phyloP scores from a whole-genome alignment of 2,329 filamentous ascomycete genomes.

The Neoarthrinium moseri region DNA sequence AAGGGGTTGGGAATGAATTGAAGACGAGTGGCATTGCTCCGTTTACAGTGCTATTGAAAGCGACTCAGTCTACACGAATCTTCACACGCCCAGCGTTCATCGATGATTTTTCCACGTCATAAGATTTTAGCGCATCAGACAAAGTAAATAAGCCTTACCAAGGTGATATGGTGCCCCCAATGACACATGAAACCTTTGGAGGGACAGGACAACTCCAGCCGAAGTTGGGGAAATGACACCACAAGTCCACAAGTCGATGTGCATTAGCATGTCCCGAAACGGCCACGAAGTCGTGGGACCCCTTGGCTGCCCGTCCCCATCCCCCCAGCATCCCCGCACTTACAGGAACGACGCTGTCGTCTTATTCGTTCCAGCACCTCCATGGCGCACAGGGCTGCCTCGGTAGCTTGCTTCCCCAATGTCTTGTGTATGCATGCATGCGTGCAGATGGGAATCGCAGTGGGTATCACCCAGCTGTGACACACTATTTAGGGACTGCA shows the following conservation, averaged over 20 bases:
- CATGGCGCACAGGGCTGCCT: background rate
- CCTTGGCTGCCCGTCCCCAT: background rate
- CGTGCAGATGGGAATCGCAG: background rate
- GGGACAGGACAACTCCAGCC: background rate
- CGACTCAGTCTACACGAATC: no score
- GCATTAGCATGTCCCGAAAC: conserved; percentile 3
- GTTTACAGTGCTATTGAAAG: no score
- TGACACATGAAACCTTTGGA: background rate
- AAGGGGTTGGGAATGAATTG: no score
- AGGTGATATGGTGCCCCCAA: background rate
- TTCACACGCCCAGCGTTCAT: no score
- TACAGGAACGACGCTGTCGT: background rate
- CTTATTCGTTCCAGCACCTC: background rate
- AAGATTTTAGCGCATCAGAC: no score
- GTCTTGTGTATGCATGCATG: background rate
- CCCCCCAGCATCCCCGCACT: conserved; percentile 4
- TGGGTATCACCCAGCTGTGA: no score
- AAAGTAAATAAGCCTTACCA: no score
- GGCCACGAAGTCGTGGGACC: conserved; percentile 2
- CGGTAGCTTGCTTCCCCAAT: background rate
- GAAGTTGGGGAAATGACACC: background rate
- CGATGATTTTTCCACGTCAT: no score
- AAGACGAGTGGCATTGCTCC: no score
- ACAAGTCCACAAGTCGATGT: background rate
- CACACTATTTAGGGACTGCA: no score